Percentiles rank a stretch among this genome's conserved stretches.
Evolutionary conservation across 164 flowering plant species (phyloP).

Genomic region (Vitis cinerea): DNA sequence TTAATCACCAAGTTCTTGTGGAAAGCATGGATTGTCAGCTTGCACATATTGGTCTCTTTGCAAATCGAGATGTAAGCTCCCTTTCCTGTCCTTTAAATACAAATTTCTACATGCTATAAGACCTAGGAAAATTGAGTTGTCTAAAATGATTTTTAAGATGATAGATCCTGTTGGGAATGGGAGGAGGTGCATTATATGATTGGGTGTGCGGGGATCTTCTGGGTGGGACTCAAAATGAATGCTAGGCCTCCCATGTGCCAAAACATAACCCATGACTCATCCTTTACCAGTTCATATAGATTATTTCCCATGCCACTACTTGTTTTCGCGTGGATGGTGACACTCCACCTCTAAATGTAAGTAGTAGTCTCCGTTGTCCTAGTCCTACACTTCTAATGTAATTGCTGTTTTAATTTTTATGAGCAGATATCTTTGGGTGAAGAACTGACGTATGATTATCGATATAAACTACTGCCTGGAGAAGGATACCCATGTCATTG

Average conservation of each 20-base stretch:
- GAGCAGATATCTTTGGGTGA: constrained; percentile 80
- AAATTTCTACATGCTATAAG: no score
- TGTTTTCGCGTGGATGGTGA: neutral
- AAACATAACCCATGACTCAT: no score
- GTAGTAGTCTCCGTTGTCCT: no score
- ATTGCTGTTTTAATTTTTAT: neutral
- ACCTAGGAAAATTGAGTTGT: neutral
- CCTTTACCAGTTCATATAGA: neutral
- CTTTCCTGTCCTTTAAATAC: neutral
- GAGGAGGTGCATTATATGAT: neutral
- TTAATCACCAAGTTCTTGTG: constrained; percentile 82
- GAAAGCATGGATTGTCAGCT: constrained; percentile 89
- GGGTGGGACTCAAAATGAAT: neutral
- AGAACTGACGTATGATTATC: constrained; percentile 70
- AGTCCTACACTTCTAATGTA: no score
- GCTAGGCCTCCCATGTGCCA: neutral
- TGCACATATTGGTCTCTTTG: constrained; percentile 89
- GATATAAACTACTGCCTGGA: constrained; percentile 45
- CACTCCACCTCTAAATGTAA: neutral
- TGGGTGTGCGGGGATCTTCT: neutral
- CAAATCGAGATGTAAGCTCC: constrained; percentile 80
- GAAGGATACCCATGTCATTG: constrained; percentile 66
- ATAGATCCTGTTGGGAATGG: neutral
- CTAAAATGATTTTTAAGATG: neutral
- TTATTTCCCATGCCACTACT: neutral